phyloP scores from a whole-genome alignment of 371 early-diverging fungal species.

The Entomophthora muscae region DNA sequence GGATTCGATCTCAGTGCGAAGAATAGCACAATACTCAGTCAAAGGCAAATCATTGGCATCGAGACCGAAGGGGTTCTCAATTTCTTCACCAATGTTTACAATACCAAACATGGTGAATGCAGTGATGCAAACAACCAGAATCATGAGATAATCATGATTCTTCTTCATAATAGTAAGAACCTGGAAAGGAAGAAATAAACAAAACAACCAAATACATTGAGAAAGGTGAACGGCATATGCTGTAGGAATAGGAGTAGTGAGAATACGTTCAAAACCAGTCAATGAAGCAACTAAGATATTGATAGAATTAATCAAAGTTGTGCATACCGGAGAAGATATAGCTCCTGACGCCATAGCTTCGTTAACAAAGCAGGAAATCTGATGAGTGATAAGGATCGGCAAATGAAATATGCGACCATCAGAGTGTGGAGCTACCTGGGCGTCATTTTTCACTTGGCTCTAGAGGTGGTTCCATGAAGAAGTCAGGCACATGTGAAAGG shows the following conservation, averaged over 20 bases:
- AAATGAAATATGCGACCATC: background rate
- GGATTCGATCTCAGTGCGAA: constrained; percentile 17
- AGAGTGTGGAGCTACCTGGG: background rate
- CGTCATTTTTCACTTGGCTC: background rate
- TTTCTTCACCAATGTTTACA: constrained; percentile 44
- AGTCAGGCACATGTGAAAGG: constrained; percentile 21
- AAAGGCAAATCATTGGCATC: constrained; percentile 22
- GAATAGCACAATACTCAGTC: constrained; percentile 18
- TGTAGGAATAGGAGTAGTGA: constrained; percentile 43
- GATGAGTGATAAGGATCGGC: background rate
- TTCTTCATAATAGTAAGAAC: background rate
- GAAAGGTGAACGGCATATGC: constrained; percentile 51
- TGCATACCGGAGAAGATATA: background rate
- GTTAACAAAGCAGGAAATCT: background rate
- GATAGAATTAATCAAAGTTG: background rate
- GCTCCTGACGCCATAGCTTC: background rate
- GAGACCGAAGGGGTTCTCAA: constrained; percentile 58
- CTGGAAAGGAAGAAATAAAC: constrained; percentile 30
- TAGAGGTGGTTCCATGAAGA: background rate
- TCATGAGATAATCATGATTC: background rate
- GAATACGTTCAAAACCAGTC: constrained; percentile 41
- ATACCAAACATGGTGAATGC: constrained; percentile 29
- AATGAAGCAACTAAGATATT: constrained; percentile 14
- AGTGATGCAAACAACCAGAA: background rate
- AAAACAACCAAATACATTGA: constrained; percentile 19